Evolutionary conservation across 2,329 filamentous ascomycete genomes (phyloP).

Genomic region (Alternaria panax): DNA sequence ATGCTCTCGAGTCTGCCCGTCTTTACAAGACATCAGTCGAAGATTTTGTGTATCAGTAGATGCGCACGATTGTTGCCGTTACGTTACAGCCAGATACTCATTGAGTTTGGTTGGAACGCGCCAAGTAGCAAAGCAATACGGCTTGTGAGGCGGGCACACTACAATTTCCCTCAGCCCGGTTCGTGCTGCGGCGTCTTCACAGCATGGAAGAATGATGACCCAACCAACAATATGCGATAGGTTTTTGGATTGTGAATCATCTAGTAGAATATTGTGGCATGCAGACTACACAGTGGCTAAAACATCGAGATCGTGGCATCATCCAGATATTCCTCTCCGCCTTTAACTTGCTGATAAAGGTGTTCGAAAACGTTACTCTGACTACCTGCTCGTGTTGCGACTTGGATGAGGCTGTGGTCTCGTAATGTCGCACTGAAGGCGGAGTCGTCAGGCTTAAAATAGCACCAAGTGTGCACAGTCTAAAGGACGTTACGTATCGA

Average conservation of each 20-base stretch:
- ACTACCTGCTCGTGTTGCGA: not conserved
- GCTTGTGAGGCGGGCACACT: not conserved
- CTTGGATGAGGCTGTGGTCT: not conserved
- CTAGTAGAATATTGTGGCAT: not conserved
- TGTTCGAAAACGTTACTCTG: not conserved
- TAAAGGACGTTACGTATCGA: not conserved
- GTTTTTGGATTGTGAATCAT: not conserved
- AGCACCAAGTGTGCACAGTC: not conserved
- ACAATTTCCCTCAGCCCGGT: slow-evolving; percentile 2
- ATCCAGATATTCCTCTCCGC: not conserved
- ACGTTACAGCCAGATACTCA: not conserved
- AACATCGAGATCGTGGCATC: not conserved
- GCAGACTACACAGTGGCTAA: not conserved
- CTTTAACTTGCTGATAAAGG: not conserved
- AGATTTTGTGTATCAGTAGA: not conserved
- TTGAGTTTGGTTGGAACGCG: not conserved
- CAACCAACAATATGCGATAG: not conserved
- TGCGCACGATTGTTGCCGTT: not conserved
- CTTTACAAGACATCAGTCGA: not conserved
- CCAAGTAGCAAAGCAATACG: not conserved
- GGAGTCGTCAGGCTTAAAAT: not conserved
- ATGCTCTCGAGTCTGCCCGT: not conserved
- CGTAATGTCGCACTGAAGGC: not conserved
- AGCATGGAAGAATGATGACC: slow-evolving; percentile 1
- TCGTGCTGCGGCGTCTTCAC: not conserved